Evolutionary conservation across 179 eudicot species (phyloP).

Genomic region (Dionaea muscipula): DNA sequence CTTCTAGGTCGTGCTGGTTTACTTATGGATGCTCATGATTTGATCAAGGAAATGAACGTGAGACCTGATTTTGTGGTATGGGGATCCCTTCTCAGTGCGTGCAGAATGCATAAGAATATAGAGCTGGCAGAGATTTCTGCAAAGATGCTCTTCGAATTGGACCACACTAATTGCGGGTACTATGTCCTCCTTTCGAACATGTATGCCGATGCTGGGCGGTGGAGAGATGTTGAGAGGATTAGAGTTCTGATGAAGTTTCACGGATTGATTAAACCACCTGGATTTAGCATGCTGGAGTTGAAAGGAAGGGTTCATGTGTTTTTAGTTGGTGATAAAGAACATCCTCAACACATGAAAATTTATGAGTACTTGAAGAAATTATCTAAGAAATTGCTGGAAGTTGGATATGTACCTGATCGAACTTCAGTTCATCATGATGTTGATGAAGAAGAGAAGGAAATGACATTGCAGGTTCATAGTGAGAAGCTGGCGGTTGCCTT

Average conservation of each 20-base stretch:
- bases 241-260: conserved; percentile 41
- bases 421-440: conserved; percentile 58
- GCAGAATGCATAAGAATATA: conserved; percentile 56
- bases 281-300: conserved; percentile 51
- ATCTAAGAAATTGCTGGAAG: conserved; percentile 45
- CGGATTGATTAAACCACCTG: conserved; percentile 52
- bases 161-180: conserved; percentile 53
- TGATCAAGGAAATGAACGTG: conserved; percentile 47
- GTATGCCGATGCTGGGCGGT: conserved; percentile 73
- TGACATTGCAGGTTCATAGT: conserved; percentile 45
- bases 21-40: conserved; percentile 37
- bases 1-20: conserved; percentile 57
- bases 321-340: conserved; percentile 64
- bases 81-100: conserved; percentile 65
- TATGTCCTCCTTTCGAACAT: conserved; percentile 59
- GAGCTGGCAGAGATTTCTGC: conserved; percentile 65
- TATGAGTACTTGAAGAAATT: conserved; percentile 35
- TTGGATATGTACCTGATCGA: conserved; percentile 49
- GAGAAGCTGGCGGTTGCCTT: conserved; percentile 71
- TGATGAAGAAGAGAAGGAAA: conserved; percentile 67
- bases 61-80: conserved; percentile 56
- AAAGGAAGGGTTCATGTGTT: conserved; percentile 54
- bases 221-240: conserved; percentile 57
- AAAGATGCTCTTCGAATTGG: conserved; percentile 44
- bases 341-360: conserved; percentile 49